These are phyloP conservation scores for Stentor coeruleus DNA, from an alignment of 73 alveolate species.

Conservation along the genomic window DNA sequence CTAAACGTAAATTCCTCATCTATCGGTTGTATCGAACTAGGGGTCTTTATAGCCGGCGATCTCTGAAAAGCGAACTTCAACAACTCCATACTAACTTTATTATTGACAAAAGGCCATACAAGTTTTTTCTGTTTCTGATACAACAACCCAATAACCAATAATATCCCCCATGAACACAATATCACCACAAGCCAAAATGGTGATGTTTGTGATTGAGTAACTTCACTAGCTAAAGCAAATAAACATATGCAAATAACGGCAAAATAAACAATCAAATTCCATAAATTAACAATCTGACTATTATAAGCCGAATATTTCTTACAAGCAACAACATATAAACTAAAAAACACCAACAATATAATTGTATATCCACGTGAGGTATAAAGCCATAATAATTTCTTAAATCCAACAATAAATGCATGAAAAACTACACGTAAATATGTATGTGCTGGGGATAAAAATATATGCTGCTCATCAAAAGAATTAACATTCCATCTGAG, in stretches of 20 bases:
- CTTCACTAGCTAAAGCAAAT: background rate
- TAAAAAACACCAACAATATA: background rate
- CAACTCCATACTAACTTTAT: background rate
- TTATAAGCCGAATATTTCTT: too few relatives aligned
- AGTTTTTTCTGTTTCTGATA: constrained; percentile 1
- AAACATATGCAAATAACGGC: background rate
- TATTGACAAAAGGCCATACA: constrained; percentile 1
- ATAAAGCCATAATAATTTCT: background rate
- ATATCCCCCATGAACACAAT: background rate
- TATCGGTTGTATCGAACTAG: too few relatives aligned
- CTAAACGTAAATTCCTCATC: too few relatives aligned
- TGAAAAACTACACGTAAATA: background rate
- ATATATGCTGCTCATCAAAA: background rate
- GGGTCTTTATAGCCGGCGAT: too few relatives aligned
- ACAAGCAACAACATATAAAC: background rate
- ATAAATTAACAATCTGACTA: background rate
- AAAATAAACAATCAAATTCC: background rate
- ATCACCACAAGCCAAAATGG: background rate
- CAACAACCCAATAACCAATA: background rate
- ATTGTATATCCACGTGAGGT: background rate
- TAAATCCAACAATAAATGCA: background rate
- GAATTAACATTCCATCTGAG: background rate
- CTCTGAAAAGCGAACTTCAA: constrained; percentile 21
- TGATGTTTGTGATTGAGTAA: background rate
- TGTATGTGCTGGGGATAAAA: background rate